Evolutionary conservation across 208 protist genomes (phyloP), one percentile per base, ranked within the genome.

Genomic region (Leishmania guyanensis): DNA sequence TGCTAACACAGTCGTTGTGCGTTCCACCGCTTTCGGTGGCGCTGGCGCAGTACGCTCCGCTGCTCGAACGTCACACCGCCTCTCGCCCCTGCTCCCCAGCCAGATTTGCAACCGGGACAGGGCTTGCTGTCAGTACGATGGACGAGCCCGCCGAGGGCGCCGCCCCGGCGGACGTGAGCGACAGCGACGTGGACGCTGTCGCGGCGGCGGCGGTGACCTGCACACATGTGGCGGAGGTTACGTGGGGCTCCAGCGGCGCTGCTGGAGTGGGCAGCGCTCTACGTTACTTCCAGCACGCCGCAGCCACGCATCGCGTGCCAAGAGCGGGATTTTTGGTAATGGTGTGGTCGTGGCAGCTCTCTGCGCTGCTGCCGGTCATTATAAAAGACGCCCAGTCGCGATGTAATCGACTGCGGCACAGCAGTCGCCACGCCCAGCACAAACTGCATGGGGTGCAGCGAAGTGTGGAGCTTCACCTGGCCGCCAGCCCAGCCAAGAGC

Each of bases 271-370:
- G 82, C 43, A 68, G 73, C 22, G 78, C 81, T 26, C 78, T 86
- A 12, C 72, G 82, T 22, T 29, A 66, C 60, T 94, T 97, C 58
- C 88, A 97, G 82, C 80, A 83, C 69, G 82, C 86, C 74, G 73
- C 88, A 26, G 17, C 74, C 12, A 71, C 53, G 4, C 85, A 91
- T 54, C 76, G 87, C 36, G 54, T 90, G 14, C 86, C 86, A 1
- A 74, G 86, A 33, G 62, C 78, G 14, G 88, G 88, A 20, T 60
- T 93, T 39, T 89, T 85, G 43, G 68, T 97, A 46, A 88, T 90
- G 78, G 70, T 88, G 75, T 97, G 92, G 91, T 84, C 87, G 20
- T 83, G 76, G 48, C 92, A 97, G 81, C 73, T 97, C 5, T 20
- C 51, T 20, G 72, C 80, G 48, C 33, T 87, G 68, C 75, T 97